phyloP scores from a whole-genome alignment of 2,329 filamentous ascomycete genomes.

The Harringtonia aguacate region DNA sequence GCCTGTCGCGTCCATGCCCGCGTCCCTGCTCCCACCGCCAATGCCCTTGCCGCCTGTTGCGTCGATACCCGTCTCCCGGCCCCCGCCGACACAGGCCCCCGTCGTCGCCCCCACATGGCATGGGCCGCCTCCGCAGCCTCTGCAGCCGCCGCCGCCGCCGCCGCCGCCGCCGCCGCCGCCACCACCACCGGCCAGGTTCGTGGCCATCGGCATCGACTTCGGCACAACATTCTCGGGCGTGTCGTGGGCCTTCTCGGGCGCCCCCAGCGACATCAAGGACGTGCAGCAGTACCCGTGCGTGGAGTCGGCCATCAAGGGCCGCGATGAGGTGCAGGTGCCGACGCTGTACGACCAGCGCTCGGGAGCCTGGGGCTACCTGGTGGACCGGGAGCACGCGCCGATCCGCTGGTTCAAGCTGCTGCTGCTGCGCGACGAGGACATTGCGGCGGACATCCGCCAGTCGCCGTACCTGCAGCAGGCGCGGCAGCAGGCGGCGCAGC shows the following conservation, averaged over 20 bases:
- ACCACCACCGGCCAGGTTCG: too few species aligned
- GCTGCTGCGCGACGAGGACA: constrained; percentile 7
- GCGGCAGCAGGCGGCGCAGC: background rate
- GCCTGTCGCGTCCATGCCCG: too few species aligned
- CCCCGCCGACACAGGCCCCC: too few species aligned
- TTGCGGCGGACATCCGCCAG: constrained; percentile 2
- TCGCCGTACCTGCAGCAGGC: constrained; percentile 3
- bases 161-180: background rate
- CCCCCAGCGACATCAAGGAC: background rate
- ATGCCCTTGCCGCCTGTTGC: too few species aligned
- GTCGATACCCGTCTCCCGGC: too few species aligned
- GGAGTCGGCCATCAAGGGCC: constrained; percentile 12
- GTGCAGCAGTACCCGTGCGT: constrained; percentile 6
- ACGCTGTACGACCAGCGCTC: constrained; percentile 7
- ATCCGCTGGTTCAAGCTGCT: constrained; percentile 12
- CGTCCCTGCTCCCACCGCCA: too few species aligned
- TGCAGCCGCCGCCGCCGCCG: background rate
- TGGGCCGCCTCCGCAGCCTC: too few species aligned
- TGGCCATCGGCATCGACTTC: constrained; percentile 9
- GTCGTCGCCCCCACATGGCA: too few species aligned
- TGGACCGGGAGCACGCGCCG: constrained; percentile 5
- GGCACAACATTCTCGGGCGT: constrained; percentile 6
- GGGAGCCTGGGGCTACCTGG: constrained; percentile 9
- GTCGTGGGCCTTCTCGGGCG: too few species aligned
- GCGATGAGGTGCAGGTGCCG: constrained; percentile 9